Conservation (phyloP, 1,139 yeast genomes). For the Yamadazyma buinensis region DNA sequence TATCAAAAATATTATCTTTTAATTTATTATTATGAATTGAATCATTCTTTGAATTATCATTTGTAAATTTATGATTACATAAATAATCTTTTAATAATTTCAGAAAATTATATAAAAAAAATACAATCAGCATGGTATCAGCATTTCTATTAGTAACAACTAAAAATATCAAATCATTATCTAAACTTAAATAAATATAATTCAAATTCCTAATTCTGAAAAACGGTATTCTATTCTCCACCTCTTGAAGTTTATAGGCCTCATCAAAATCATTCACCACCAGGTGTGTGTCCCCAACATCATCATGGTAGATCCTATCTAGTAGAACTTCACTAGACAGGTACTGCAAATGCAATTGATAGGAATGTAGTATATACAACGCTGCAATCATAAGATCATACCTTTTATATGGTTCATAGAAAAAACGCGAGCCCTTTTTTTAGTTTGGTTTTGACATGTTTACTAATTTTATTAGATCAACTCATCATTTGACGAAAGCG, state of each 20-base stretch:
- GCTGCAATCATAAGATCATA: constrained; percentile 8
- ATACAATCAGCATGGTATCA: constrained; percentile 40
- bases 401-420: too few species aligned
- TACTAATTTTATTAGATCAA: neutral
- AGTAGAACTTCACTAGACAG: constrained; percentile 34
- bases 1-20: constrained; percentile 14
- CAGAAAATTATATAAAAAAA: constrained; percentile 33
- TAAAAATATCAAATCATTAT: constrained; percentile 27
- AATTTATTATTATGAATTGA: neutral
- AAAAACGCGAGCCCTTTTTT: neutral
- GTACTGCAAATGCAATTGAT: constrained; percentile 14
- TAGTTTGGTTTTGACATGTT: too few species aligned
- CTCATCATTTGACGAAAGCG: neutral
- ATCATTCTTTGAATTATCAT: constrained; percentile 1
- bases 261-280: constrained; percentile 28
- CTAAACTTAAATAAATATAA: constrained; percentile 28
- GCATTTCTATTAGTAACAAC: constrained; percentile 31
- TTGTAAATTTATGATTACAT: constrained; percentile 9
- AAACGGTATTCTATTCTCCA: constrained; percentile 30
- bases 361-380: constrained; percentile 6
- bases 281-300: constrained; percentile 23
- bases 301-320: constrained; percentile 33
- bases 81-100: constrained; percentile 30
- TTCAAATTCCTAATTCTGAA: constrained; percentile 25
- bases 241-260: constrained; percentile 17